A percentile compares a stretch with the other conserved stretches of the same genome.
Evolutionary conservation across 768 basidiomycete genomes (phyloP).

Genomic region (Ramaria rubella): DNA sequence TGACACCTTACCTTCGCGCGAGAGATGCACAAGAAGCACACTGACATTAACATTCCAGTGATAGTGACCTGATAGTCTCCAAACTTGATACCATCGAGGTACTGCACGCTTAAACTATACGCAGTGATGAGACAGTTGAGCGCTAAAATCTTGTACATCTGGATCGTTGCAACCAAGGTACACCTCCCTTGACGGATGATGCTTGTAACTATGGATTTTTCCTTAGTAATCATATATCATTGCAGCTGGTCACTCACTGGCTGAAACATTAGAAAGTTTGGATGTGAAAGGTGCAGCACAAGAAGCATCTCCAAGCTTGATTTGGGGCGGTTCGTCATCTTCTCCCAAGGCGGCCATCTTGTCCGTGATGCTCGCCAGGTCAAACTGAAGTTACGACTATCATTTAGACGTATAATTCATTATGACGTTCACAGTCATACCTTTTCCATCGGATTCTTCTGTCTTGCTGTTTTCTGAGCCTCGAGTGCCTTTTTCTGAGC

Average conservation of each 20-base stretch:
- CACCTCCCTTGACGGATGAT: conserved; percentile 98
- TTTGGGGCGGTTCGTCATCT: conserved; percentile 92
- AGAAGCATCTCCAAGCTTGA: conserved; percentile 98
- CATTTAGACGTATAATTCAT: neutral
- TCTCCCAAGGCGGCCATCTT: conserved; percentile 90
- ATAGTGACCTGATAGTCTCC: conserved; percentile 98
- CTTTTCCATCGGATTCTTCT: conserved; percentile 88
- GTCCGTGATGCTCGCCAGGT: conserved; percentile 70
- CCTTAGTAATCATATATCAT: neutral
- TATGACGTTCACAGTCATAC: conserved; percentile 34
- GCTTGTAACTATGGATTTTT: conserved; percentile 61
- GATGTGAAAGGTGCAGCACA: conserved; percentile 99
- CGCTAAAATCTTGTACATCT: conserved; percentile 99
- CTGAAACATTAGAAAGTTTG: conserved; percentile 93
- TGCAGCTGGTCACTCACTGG: conserved; percentile 55
- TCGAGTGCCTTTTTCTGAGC: conserved; percentile 78
- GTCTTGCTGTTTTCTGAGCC: conserved; percentile 56
- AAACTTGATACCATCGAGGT: conserved; percentile 98
- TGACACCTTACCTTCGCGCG: conserved; percentile 72
- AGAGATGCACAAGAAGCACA: conserved; percentile 98
- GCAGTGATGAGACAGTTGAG: conserved; percentile 97
- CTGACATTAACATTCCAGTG: conserved; percentile 94
- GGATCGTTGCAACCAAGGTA: conserved; percentile 95
- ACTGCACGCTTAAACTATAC: conserved; percentile 96
- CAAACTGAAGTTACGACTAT: conserved; percentile 50